These are phyloP conservation scores for Chaetothyriales sp. DNA, from an alignment of 2,329 filamentous ascomycete genomes.

Conservation along the genomic window DNA sequence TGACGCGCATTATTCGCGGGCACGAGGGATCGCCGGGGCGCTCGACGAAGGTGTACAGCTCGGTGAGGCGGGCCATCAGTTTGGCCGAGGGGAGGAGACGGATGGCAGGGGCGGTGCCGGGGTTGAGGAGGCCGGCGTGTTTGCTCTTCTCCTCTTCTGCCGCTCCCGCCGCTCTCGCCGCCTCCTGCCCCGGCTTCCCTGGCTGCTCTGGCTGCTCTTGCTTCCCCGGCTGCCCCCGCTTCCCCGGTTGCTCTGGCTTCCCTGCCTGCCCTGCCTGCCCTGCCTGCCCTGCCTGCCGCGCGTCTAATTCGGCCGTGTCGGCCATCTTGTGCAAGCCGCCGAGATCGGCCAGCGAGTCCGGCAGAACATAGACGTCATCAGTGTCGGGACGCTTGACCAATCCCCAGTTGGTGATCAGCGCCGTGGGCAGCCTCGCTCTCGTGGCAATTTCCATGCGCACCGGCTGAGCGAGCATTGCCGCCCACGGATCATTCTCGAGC, in stretches of 20 bases:
- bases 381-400: constrained; percentile 7
- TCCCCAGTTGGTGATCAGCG: constrained; percentile 8
- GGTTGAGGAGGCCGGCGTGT: not conserved
- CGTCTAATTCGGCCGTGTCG: not conserved
- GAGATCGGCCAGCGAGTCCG: constrained; percentile 12
- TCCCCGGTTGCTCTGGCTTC: not conserved
- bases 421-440: constrained; percentile 9
- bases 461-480: constrained; percentile 13
- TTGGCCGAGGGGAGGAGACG: not conserved
- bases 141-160: not conserved
- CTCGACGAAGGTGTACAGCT: constrained; percentile 1
- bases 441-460: constrained; percentile 11
- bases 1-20: not conserved
- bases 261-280: not conserved
- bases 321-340: constrained; percentile 7
- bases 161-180: not conserved
- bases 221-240: not conserved
- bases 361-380: constrained; percentile 11
- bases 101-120: not conserved
- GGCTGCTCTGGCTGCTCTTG: not conserved
- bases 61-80: constrained; percentile 1
- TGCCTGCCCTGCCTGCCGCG: not conserved
- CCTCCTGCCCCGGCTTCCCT: not conserved
- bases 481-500: constrained; percentile 15
- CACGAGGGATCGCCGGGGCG: not conserved